These are phyloP conservation scores for Schoenoplectus tabernaemontani DNA, from an alignment of 202 grass and related monocot species.

Conservation along the genomic window DNA sequence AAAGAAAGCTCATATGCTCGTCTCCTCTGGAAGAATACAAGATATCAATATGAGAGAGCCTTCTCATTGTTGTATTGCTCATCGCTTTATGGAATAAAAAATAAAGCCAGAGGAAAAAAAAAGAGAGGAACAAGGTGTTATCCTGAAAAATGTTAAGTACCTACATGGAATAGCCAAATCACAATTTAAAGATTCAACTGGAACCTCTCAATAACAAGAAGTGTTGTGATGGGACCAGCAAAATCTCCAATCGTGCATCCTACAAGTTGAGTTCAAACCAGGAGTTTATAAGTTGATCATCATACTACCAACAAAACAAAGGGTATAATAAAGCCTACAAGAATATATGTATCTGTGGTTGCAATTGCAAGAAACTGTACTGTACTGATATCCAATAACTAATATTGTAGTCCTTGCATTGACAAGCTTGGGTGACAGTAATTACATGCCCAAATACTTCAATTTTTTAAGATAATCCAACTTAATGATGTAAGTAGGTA, in stretches of 20 bases:
- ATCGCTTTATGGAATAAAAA: not conserved
- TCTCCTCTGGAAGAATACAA: not conserved
- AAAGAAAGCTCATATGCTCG: not conserved
- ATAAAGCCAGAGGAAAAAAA: not conserved
- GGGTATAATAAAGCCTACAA: not conserved
- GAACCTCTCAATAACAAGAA: slow-evolving; percentile 65
- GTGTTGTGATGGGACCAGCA: slow-evolving; percentile 56
- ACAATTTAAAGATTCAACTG: slow-evolving; percentile 39
- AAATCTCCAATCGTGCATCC: slow-evolving; percentile 86
- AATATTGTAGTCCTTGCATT: not conserved
- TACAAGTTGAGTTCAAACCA: slow-evolving; percentile 27
- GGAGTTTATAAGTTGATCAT: not conserved
- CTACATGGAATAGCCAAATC: slow-evolving; percentile 6
- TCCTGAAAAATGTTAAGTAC: slow-evolving; percentile 7
- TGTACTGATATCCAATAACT: not conserved
- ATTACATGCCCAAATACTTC: not conserved
- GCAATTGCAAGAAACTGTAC: not conserved
- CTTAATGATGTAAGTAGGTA: not conserved
- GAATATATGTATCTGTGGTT: not conserved
- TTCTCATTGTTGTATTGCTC: not conserved
- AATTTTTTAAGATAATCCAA: not conserved
- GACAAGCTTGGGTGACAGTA: not conserved
- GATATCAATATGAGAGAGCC: not conserved
- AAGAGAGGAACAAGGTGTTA: not conserved
- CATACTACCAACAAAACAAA: not conserved